Evolutionary conservation across 2,329 filamentous ascomycete genomes (phyloP), one percentile per base, ranked within the genome.

Genomic region (Claviceps lovelessii): DNA sequence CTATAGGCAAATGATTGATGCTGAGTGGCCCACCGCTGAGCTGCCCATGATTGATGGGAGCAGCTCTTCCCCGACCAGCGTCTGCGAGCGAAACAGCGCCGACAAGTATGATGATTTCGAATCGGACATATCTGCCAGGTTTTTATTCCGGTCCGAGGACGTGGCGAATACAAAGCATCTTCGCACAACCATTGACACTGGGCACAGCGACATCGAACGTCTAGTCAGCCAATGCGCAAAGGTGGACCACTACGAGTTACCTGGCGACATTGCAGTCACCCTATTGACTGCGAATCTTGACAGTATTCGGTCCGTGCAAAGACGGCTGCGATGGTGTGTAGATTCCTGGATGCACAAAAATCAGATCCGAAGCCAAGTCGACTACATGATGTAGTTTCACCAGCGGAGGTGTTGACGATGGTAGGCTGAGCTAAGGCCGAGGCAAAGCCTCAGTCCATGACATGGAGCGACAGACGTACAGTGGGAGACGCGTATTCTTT

Each of bases 331-430:
- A 39, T 10, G 39, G 13, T 53, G 54, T 33, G 54, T 55, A 3
- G 45, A 46, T 13, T 45, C 51, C 7, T 52, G 50, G 45, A 49
- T 55, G 51, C 44, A 48, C 19, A 28, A 53, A 23, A 55, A 53
- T 23, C 19, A 39, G 28, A 44, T 54, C 0, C 37, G 9, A 19
- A 8, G 53, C 41, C 53, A 54, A 44, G 53, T 50, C 13, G 53
- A 54, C 47, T 54, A 54, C 29, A 50, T 11, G 9, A 54, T 54
- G 53, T 54, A 50, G 31, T 29, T 42, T 11, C 4, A 15, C 11
- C 44, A 17, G 37, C 37, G 11, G 13, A 39, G 37, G 13, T 13
- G 13, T 39, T 39, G 31, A 23, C 23, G 23, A 23, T 23, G 23
- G 23, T 2, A 23, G 23, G 23, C 23, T 23, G 3, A 23, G 23